Evolutionary conservation across 2,329 filamentous ascomycete species (phyloP).

Genomic region (Didymella sp.): DNA sequence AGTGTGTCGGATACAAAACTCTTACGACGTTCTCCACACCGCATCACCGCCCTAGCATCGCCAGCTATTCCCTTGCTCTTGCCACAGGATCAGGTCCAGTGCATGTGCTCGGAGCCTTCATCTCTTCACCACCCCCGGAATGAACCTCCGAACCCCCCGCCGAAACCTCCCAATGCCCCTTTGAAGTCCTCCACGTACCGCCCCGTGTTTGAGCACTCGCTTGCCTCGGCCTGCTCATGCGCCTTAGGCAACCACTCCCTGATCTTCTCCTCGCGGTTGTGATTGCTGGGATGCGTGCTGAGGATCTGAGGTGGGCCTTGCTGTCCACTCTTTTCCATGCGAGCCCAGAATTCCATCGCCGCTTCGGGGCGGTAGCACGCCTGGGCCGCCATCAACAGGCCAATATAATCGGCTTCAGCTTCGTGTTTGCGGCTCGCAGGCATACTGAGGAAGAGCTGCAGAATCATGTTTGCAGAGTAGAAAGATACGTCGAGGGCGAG

Average conservation of each 20-base stretch:
- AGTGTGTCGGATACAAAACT: neutral
- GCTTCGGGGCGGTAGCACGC: conserved; percentile 76
- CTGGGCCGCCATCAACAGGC: conserved; percentile 82
- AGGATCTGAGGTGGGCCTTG: conserved; percentile 71
- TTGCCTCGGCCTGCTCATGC: conserved; percentile 45
- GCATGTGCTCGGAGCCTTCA: too few relatives aligned
- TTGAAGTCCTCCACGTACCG: conserved; percentile 18
- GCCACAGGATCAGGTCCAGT: too few relatives aligned
- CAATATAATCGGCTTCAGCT: conserved; percentile 81
- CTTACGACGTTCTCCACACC: neutral
- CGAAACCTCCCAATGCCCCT: conserved; percentile 2
- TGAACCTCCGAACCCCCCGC: neutral
- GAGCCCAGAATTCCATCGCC: conserved; percentile 67
- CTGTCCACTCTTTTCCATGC: conserved; percentile 65
- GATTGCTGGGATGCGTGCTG: conserved; percentile 77
- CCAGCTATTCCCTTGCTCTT: neutral
- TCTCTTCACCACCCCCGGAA: conserved; percentile 9
- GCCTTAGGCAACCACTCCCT: conserved; percentile 61
- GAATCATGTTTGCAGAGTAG: conserved; percentile 51
- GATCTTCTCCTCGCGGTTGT: conserved; percentile 70
- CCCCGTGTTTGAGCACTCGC: conserved; percentile 36
- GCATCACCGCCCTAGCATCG: too few relatives aligned
- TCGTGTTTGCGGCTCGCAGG: conserved; percentile 76
- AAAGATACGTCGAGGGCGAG: conserved; percentile 53
- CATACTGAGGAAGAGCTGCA: conserved; percentile 69